Base-by-base conservation (phyloP, 2,329 filamentous ascomycete species). In the Alternaria brassicicola region DNA sequence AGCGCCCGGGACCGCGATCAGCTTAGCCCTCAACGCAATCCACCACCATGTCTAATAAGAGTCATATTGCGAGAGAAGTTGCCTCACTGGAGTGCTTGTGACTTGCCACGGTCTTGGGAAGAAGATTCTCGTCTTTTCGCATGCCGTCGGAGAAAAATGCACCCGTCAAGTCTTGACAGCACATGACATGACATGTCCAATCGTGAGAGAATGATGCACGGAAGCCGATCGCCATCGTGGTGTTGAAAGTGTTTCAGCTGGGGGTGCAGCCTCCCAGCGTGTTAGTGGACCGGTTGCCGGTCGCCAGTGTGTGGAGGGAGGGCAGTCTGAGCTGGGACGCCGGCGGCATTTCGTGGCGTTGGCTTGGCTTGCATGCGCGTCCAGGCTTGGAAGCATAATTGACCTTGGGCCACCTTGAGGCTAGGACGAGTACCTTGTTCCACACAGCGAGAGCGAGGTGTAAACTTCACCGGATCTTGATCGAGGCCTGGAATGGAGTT, bases 201-300 rank as follows among this genome's bases (percentile, higher is more conserved):
- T 30, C 28, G 43, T 31, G 43, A 38, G 50, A 35, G 23, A 38
- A 2, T 28, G 45, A 56, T 25, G 35, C 15, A 21, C 52, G 48
- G 43, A 52, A 51, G 43, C 30, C 38, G 51, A 59, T 59, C 26
- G 59, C 57, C 17, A 63, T 66, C 59, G 64, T 73, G 70, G 71
- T 74, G 71, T 73, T 73, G 71, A 73, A 64, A 57, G 59, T 63
- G 70, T 73, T 74, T 73, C 70, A 71, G 65, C 65, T 62, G 63
- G 65, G 66, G 23, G 52, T 35, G 38, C 39, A 39, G 59, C 51
- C 57, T 59, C 57, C 51, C 38, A 58, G 62, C 53, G 56, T 54
- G 35, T 55, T 38, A 61, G 64, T 58, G 59, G 59, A 47, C 47
- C 62, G 42, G 53, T 26, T 46, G 17, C n/a, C 23, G 28, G 43